Base-by-base conservation (phyloP, 176 grass and related monocot species). In the Zizania latifolia region DNA sequence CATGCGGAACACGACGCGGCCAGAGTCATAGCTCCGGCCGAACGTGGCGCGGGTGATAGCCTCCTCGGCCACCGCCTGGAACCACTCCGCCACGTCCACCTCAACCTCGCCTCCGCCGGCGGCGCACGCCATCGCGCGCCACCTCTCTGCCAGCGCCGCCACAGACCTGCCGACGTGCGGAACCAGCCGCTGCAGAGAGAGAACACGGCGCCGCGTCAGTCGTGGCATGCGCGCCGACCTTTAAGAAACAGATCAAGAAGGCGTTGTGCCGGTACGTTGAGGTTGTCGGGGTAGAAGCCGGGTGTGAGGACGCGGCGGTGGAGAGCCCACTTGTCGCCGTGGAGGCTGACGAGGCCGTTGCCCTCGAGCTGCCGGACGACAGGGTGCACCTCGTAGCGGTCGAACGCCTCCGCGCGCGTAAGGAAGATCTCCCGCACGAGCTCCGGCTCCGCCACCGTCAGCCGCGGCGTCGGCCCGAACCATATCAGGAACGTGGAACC, bases 51-150 rank as follows among this genome's bases (percentile, higher is more conserved):
- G 89, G 36, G 87, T 81, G 76, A 93, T 92, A 71, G 82, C 79
- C 38, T 97, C 89, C 79, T 97, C 93, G 0, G 93, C 67, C 26
- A 97, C 87, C 17, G 82, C 79, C 65, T 97, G 93, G 74, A 82
- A 97, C 90, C 93, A 97, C 75, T 97, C 90, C 30, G 90, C 84
- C 35, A 93, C 76, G 78, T 97, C 89, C 64, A 97, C 81, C 57
- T 97, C 90, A 30, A 93, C 90, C 85, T 97, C 89, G 32, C 87
- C 89, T 14, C 27, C 84, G 33, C n/a, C 51, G 4, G 58, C 68
- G 2, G 85, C 51, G 8, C 58, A 1, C 4, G 87, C 85, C 90
- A 93, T 94, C 3, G 60, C 45, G 0, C 75, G 63, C 88, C 70
- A 87, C 74, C 84, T 56, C 58, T 92, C 84, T 3, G 78, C 75